These are phyloP conservation scores for Populus hybrid DNA, from an alignment of 441 rosid genomes.

Conservation along the genomic window DNA sequence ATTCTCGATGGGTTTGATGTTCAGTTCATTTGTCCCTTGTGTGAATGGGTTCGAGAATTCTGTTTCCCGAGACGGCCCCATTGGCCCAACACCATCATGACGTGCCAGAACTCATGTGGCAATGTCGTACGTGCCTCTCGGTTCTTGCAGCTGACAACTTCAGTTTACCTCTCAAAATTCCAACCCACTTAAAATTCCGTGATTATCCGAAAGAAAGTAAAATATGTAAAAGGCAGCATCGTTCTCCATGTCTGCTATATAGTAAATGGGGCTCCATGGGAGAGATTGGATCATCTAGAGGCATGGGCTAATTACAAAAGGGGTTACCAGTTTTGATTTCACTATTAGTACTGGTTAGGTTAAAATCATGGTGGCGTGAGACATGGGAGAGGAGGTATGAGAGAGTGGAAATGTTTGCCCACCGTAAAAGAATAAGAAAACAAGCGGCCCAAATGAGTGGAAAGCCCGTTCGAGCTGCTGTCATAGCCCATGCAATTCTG, in stretches of 20 bases:
- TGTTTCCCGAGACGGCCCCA: background rate
- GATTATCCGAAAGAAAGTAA: background rate
- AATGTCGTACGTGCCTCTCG: background rate
- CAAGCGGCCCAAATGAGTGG: background rate
- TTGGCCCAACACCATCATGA: constrained; percentile 14
- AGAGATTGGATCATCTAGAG: too few species aligned
- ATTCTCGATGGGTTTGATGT: constrained; percentile 10
- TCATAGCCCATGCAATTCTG: background rate
- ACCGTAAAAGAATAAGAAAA: background rate
- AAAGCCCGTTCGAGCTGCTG: background rate
- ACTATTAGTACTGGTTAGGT: background rate
- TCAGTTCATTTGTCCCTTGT: background rate
- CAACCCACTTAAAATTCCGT: background rate
- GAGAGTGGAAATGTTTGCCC: too few species aligned
- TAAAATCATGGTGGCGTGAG: too few species aligned
- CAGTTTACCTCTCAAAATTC: background rate
- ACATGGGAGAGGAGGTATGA: too few species aligned
- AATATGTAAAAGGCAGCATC: background rate
- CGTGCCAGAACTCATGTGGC: background rate
- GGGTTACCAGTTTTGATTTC: background rate
- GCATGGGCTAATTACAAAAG: too few species aligned
- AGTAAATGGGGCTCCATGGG: too few species aligned
- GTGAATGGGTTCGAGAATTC: background rate
- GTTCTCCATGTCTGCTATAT: background rate
- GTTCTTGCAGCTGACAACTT: background rate